Evolutionary conservation across 805 yeast genomes (phyloP), one percentile per base, ranked within the genome.

Genomic region (Suhomyces sp.): DNA sequence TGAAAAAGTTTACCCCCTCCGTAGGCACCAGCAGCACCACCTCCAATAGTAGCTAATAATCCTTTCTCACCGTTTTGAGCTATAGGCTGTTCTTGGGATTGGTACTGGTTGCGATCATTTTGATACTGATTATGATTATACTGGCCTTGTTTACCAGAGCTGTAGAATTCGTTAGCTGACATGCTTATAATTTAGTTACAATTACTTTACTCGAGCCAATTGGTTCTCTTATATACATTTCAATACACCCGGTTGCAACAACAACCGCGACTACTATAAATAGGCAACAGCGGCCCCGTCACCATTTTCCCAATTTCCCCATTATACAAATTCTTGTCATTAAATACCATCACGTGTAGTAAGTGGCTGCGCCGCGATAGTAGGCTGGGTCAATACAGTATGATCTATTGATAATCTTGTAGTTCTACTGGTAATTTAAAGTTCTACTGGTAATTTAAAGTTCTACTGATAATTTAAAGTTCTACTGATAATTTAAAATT

Each of bases 21-120:
- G 45, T 55, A 60, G 21, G 65, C 69, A 50, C 70, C 70, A 10
- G 68, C 69, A 15, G 63, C 67, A 46, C 68, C 69, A 37, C 69
- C 70, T 3, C 54, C 68, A 17, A 66, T 54, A 12, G 66, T 57
- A 20, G 67, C 57, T 24, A 65, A 15, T 12, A 66, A 53, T 1
- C 70, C 70, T 51, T 65, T 59, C 39, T 66, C 70, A 15, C 68
- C 69, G 9, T 52, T 50, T 24, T 54, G 57, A 31, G 57, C 60
- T 10, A 49, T 49, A n/a, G 31, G 20, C 25, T 44, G 47, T 19
- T n/a, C n/a, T n/a, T 40, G 22, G 49, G 58, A 56, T 44, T 62
- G 66, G 48, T 63, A 60, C 46, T 64, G 57, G 64, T 72, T 67
- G 50, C 59, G 52, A 27, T 73, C 69, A 61, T 73, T 71, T 46